A percentile compares a stretch with the other conserved stretches of the same genome.
Evolutionary conservation across 257 asterid species (phyloP).

Genomic region (Cordia subcordata): DNA sequence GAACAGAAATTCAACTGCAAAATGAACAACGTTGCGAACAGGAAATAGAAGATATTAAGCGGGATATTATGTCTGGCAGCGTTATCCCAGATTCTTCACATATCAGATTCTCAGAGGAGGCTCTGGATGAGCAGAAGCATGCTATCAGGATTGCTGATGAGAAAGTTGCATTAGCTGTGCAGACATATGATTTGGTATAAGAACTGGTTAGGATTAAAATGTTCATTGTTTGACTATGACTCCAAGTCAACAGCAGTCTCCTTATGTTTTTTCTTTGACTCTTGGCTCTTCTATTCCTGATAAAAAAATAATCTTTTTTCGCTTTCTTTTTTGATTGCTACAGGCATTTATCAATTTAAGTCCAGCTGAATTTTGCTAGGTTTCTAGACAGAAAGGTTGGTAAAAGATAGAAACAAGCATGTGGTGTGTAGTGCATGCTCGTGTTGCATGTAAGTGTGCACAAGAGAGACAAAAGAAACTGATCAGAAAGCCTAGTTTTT

Average conservation of each 20-base stretch:
- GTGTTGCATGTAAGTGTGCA: too few species aligned
- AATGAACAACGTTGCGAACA: conserved; percentile 85
- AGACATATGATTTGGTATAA: conserved; percentile 96
- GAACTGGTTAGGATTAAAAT: not conserved
- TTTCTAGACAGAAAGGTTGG: too few species aligned
- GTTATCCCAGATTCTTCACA: conserved; percentile 71
- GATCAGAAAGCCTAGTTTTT: too few species aligned
- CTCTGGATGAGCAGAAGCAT: conserved; percentile 95
- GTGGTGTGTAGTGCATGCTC: too few species aligned
- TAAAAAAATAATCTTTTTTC: too few species aligned
- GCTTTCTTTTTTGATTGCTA: too few species aligned
- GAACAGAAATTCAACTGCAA: conserved; percentile 75
- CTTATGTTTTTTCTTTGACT: not conserved
- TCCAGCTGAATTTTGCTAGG: too few species aligned
- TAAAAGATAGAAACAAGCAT: too few species aligned
- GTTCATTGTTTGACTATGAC: not conserved
- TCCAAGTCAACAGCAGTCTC: not conserved
- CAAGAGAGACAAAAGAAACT: too few species aligned
- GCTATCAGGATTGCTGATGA: conserved; percentile 95
- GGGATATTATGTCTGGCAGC: conserved; percentile 67
- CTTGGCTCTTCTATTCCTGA: too few species aligned
- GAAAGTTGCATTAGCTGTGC: conserved; percentile 83
- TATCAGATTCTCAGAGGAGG: conserved; percentile 77
- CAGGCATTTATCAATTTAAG: too few species aligned
- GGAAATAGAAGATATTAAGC: conserved; percentile 86